A percentile compares a stretch with the other conserved stretches of the same genome.
Evolutionary conservation across 2,329 filamentous ascomycete species (phyloP).

Genomic region (Nakataea oryzae): DNA sequence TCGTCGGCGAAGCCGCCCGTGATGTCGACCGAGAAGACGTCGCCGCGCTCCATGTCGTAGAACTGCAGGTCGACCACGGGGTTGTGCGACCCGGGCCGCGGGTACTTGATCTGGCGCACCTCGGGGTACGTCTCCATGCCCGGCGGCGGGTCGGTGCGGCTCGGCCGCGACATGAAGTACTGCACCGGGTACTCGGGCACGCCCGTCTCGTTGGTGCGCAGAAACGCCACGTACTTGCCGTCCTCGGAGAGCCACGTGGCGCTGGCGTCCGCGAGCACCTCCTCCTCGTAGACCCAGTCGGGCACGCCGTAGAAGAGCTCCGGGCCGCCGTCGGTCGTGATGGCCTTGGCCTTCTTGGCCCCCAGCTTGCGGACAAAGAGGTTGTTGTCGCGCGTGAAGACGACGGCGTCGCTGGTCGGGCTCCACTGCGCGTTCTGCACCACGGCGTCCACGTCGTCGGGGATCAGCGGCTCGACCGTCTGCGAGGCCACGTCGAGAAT

Average conservation of each 20-base stretch:
- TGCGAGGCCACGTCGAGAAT: slow-evolving; percentile 84
- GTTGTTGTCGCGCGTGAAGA: slow-evolving; percentile 89
- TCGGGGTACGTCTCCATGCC: slow-evolving; percentile 88
- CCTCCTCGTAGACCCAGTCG: slow-evolving; percentile 91
- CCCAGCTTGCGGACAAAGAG: slow-evolving; percentile 62
- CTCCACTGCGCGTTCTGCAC: slow-evolving; percentile 87
- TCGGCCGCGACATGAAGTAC: slow-evolving; percentile 84
- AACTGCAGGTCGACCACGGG: slow-evolving; percentile 81
- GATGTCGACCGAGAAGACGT: slow-evolving; percentile 72
- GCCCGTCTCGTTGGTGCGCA: slow-evolving; percentile 85
- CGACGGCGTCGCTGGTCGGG: slow-evolving; percentile 72
- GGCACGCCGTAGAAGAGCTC: slow-evolving; percentile 93
- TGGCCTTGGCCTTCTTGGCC: slow-evolving; percentile 50
- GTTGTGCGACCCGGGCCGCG: slow-evolving; percentile 89
- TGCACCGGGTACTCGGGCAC: slow-evolving; percentile 90
- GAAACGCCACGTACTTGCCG: slow-evolving; percentile 80
- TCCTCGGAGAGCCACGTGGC: slow-evolving; percentile 95
- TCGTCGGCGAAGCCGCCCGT: slow-evolving; percentile 68
- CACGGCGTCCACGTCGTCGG: slow-evolving; percentile 48
- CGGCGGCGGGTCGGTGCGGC: slow-evolving; percentile 53
- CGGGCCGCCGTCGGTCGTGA: slow-evolving; percentile 78
- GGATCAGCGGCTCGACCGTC: slow-evolving; percentile 65
- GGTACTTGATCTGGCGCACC: slow-evolving; percentile 88
- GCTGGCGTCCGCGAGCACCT: slow-evolving; percentile 68
- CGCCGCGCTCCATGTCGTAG: slow-evolving; percentile 68